Evolutionary conservation across 2,329 filamentous ascomycete species (phyloP).

Genomic region (Colletotrichum sp.): DNA sequence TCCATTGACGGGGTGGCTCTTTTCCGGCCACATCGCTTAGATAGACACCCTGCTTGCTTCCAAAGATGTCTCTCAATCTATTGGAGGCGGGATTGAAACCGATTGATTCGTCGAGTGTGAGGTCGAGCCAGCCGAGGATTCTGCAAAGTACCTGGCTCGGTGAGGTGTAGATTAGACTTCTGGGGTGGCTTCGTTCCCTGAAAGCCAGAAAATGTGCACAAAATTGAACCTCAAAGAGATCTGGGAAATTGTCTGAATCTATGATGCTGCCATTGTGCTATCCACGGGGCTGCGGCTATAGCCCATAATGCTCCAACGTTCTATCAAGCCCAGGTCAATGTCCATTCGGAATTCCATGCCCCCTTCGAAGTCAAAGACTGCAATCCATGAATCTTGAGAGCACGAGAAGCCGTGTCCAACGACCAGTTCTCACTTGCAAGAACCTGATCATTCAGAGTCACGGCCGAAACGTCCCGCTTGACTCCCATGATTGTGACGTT

Average conservation of each 20-base stretch:
- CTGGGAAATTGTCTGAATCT: neutral
- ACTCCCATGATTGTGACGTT: slow-evolving; percentile 70
- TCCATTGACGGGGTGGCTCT: no score
- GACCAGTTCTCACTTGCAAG: slow-evolving; percentile 35
- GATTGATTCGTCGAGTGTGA: no score
- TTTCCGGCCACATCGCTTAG: no score
- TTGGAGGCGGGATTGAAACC: no score
- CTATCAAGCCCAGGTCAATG: neutral
- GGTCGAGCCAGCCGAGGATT: no score
- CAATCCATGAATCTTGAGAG: neutral
- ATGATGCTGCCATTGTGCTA: neutral
- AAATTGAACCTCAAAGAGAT: neutral
- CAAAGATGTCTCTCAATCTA: no score
- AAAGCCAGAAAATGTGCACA: neutral
- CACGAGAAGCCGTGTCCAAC: neutral
- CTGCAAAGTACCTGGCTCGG: no score
- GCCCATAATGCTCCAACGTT: neutral
- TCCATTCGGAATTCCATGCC: slow-evolving; percentile 1
- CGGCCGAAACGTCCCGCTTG: slow-evolving; percentile 36
- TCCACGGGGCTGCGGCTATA: rapidly evolving
- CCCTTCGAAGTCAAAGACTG: neutral
- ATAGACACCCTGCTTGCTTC: no score
- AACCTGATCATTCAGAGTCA: slow-evolving; percentile 55
- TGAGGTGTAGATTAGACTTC: neutral
- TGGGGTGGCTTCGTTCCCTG: neutral